These are phyloP conservation scores for Carex kokanica DNA, from an alignment of 176 grass and related monocot genomes.

Conservation along the genomic window DNA sequence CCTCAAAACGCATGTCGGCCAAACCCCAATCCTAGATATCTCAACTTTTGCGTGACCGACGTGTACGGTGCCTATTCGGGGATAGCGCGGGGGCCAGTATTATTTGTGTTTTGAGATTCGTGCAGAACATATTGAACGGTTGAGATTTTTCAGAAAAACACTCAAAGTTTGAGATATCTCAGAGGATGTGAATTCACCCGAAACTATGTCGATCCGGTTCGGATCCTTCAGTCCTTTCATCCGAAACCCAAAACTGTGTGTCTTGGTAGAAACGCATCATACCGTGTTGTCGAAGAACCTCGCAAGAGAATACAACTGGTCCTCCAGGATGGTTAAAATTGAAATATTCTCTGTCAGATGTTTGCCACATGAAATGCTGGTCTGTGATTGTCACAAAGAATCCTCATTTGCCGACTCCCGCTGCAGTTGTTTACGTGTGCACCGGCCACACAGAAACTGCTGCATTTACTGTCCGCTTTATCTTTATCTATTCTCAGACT, in stretches of 20 bases:
- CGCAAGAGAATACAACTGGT: too few relatives aligned
- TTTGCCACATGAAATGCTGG: background rate
- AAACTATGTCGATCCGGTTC: background rate
- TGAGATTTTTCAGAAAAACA: too few relatives aligned
- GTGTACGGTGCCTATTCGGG: too few relatives aligned
- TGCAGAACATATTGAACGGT: too few relatives aligned
- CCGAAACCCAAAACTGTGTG: background rate
- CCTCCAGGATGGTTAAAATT: too few relatives aligned
- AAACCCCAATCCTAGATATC: too few relatives aligned
- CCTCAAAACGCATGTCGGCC: background rate
- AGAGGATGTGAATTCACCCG: too few relatives aligned
- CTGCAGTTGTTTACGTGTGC: background rate
- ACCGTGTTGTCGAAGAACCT: background rate
- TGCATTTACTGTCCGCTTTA: background rate
- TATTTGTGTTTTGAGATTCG: too few relatives aligned
- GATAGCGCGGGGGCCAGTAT: too few relatives aligned
- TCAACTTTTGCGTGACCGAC: too few relatives aligned
- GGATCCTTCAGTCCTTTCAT: background rate
- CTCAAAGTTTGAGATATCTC: too few relatives aligned
- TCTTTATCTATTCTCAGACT: background rate
- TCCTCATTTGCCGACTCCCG: background rate
- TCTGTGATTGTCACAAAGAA: background rate
- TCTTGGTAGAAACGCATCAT: background rate
- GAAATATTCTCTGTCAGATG: background rate
- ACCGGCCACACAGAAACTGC: conserved; percentile 13